Conservation (phyloP, 306 rosid genomes). For the Trifolium dubium region DNA sequence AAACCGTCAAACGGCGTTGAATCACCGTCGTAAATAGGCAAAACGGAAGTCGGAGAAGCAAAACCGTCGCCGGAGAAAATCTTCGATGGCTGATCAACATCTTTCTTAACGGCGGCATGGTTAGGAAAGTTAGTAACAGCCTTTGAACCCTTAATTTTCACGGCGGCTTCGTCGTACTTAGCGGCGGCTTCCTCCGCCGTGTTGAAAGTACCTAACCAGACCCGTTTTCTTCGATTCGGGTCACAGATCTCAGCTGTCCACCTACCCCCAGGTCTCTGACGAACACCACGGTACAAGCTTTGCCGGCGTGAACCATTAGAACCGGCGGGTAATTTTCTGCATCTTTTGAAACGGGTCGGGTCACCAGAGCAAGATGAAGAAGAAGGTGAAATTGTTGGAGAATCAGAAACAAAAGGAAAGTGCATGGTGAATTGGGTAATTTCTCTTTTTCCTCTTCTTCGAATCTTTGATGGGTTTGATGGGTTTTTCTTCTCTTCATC, state of each 20-base stretch:
- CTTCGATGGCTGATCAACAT: background rate
- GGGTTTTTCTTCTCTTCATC: conserved; percentile 45
- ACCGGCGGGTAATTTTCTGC: background rate
- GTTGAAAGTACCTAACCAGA: conserved; percentile 85
- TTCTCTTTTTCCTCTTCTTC: conserved; percentile 45
- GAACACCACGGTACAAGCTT: conserved; percentile 63
- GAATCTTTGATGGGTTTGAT: background rate
- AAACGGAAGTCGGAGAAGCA: conserved; percentile 68
- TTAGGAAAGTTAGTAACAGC: conserved; percentile 70
- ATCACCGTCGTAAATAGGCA: conserved; percentile 43
- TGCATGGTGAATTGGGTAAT: conserved; percentile 52
- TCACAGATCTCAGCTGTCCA: conserved; percentile 92
- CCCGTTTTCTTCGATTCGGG: conserved; percentile 64
- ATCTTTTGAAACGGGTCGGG: conserved; percentile 38
- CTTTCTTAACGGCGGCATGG: conserved; percentile 24
- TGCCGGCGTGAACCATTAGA: background rate
- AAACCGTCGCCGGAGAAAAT: conserved; percentile 35
- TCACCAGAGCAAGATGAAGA: background rate
- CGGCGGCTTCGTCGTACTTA: conserved; percentile 71
- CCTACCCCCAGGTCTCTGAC: conserved; percentile 87
- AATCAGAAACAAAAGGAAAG: background rate
- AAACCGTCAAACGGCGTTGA: conserved; percentile 38
- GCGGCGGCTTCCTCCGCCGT: conserved; percentile 88
- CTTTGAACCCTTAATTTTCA: conserved; percentile 63
- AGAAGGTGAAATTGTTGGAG: conserved; percentile 1